Evolutionary conservation across 2,329 filamentous ascomycete genomes (phyloP).

Genomic region (Ilyonectria mors-panacis): DNA sequence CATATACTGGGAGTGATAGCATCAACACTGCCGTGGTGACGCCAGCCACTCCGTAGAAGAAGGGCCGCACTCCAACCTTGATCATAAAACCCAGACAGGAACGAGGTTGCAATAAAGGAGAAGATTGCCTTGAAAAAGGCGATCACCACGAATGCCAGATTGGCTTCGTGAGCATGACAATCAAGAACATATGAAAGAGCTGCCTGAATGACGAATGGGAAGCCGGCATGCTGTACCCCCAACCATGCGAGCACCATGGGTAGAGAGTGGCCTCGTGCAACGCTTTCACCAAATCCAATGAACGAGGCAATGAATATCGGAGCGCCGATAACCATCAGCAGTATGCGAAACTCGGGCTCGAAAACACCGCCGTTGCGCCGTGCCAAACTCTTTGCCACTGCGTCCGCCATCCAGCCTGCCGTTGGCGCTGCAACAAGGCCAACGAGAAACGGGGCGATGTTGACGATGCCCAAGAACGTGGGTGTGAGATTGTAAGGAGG

Average conservation of each 20-base stretch:
- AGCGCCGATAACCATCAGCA: conserved; percentile 8
- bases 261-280: conserved; percentile 4
- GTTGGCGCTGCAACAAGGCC: not conserved
- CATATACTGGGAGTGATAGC: conserved; percentile 7
- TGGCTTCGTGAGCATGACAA: conserved; percentile 1
- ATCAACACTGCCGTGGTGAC: conserved; percentile 5
- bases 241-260: conserved; percentile 10
- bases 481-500: conserved; percentile 16
- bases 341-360: conserved; percentile 18
- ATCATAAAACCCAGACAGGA: conserved; percentile 2
- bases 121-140: conserved; percentile 17
- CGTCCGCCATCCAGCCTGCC: conserved; percentile 13
- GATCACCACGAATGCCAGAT: conserved; percentile 15
- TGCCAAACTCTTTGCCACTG: not conserved
- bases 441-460: conserved; percentile 4
- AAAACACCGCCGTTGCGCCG: conserved; percentile 11
- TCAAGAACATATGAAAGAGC: conserved; percentile 8
- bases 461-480: conserved; percentile 3
- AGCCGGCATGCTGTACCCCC: conserved; percentile 1
- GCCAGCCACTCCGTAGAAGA: conserved; percentile 15
- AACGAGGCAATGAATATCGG: conserved; percentile 3
- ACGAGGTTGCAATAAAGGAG: conserved; percentile 7
- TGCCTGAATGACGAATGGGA: conserved; percentile 10
- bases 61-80: not conserved
- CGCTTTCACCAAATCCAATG: conserved; percentile 7